Evolutionary conservation across 2,329 filamentous ascomycete genomes (phyloP), one percentile per base, ranked within the genome.

Genomic region (Immersiporthe knoxdaviesiana): DNA sequence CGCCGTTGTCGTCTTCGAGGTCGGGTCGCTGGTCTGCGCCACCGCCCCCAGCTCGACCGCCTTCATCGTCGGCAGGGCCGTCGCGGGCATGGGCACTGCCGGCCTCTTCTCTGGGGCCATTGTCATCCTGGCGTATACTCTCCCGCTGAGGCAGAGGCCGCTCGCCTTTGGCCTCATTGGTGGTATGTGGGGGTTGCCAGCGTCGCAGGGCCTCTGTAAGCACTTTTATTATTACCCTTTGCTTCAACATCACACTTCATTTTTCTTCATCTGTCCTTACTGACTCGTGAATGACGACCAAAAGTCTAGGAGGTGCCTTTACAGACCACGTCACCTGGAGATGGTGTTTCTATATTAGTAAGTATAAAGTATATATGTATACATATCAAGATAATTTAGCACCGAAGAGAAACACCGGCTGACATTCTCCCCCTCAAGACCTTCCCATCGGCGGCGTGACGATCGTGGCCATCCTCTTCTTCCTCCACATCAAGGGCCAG

Each of bases 131-230:
- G 78, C 78, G 14, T 79, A 82, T 54, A 80, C 81, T 7, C 83
- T 88, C 62, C 86, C 87, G 5, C 80, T 89, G 11, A 77, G 82
- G 10, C 85, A 86, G 73, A 80, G 87, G 41, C 87, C 83, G 10
- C 76, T 86, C 39, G 85, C 84, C 32, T 86, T 86, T 66, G 86
- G 86, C 35, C 75, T 88, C 54, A 81, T 88, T 54, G 84, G 84
- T 14, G 84, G 81, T 63, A 86, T 88, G 79, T 88, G 84, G 77
- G 87, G 86, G 21, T 89, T 63, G 70, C 70, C 10, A 63, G 62
- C n/a, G 83, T 86, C 8, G 81, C 82, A 3, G 85, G 84, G 0
- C 85, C 85, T 10, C 74, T 87, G 18, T 62, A 30, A 62, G 59
- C n/a, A 24, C 8, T 16, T 24, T 14, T 16, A 2, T 18, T 41